Base-by-base conservation (phyloP, 116 monocot genomes). In the Iris pallida region DNA sequence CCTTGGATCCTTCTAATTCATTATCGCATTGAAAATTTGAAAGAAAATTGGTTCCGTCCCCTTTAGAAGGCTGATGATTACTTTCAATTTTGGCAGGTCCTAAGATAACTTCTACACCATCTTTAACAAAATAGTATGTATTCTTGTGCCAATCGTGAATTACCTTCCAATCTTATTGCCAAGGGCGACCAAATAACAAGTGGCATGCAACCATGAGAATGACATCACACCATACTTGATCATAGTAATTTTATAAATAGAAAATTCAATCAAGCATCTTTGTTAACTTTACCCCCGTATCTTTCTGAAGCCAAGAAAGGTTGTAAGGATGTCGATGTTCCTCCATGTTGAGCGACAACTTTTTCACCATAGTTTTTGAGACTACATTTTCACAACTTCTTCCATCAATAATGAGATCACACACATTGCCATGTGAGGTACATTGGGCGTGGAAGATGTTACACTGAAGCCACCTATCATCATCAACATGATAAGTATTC, bases 371-470 rank as follows among this genome's bases (percentile, higher is more conserved):
- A 5, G 7, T 47, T 2, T 49, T 47, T 5, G 76, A 48, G 0
- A 76, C 56, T 0, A 79, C 18, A 58, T 76, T 83, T n/a, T 71
- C 69, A 54, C 68, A 76, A 74, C 75, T 83, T 2, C 56, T 75
- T 5, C 55, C 20, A 63, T 83, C 79, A 55, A 83, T 83, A 5
- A 83, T 68, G 12, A 79, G 41, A 20, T 65, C 11, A n/a, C 70
- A 74, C 1, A 69, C 68, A 4, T 74, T 82, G 20, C 63, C 67
- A 55, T 71, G 43, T 2, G 66, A 43, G 6, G 75, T 65, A 41
- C 79, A 79, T 4, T 16, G 1, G 0, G 68, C 73, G 30, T 70
- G 69, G 17, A 79, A 80, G 0, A 84, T 80, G 42, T 72, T 68
- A 2, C 58, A 19, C 1, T 66, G 20, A 5, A 68, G 71, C 57